Evolutionary conservation across 1,284 basidiomycete species (phyloP).

Genomic region (Inonotus obliquus): DNA sequence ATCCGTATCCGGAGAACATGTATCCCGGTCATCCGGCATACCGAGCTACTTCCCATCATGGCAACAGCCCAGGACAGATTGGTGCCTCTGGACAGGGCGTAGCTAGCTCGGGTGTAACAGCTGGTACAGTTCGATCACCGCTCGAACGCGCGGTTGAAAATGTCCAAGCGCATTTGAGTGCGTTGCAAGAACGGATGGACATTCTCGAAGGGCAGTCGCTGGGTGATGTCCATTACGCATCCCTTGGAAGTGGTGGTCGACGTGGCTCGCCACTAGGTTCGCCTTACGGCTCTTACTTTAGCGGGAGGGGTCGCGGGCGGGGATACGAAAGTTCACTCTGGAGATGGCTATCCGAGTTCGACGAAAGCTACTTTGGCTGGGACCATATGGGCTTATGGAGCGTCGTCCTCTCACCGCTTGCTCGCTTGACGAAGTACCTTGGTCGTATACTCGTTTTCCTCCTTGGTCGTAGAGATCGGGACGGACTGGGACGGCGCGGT

Average conservation of each 20-base stretch:
- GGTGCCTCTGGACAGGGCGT: constrained; percentile 1
- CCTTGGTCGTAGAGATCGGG: constrained; percentile 41
- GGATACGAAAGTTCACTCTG: constrained; percentile 18
- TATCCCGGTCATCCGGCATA: constrained; percentile 37
- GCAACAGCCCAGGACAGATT: constrained; percentile 12
- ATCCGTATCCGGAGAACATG: constrained; percentile 15
- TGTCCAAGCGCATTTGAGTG: constrained; percentile 85
- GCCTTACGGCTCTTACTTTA: constrained; percentile 11
- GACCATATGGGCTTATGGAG: constrained; percentile 79
- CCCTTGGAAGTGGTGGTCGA: background rate
- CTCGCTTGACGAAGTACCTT: constrained; percentile 42
- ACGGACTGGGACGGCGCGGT: background rate
- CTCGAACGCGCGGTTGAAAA: constrained; percentile 77
- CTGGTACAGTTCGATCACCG: constrained; percentile 15
- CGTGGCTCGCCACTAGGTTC: constrained; percentile 9
- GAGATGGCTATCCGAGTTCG: constrained; percentile 37
- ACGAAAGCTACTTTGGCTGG: constrained; percentile 40
- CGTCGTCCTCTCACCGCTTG: constrained; percentile 57
- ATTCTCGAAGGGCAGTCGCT: constrained; percentile 47
- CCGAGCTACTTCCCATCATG: constrained; percentile 28
- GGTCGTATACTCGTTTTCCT: constrained; percentile 51
- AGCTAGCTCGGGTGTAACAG: constrained; percentile 6
- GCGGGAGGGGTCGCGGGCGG: constrained; percentile 14
- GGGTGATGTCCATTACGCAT: constrained; percentile 6
- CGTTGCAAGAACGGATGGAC: constrained; percentile 84